Base-by-base conservation (phyloP, 352 stramenopile species). In the Pythium dissimile region DNA sequence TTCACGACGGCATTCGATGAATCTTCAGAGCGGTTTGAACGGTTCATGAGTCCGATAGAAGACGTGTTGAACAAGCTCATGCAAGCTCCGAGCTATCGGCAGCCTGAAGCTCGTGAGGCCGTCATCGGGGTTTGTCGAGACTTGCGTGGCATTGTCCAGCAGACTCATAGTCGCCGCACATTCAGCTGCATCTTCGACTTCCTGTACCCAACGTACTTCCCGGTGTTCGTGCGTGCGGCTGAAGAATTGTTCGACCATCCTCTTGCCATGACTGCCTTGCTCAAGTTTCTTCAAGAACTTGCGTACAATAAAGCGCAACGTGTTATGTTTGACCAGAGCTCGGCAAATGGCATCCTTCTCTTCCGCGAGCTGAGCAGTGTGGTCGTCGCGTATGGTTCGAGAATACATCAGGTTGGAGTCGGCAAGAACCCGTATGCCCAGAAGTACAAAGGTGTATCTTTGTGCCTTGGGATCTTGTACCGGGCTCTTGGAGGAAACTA, bases 151-250 rank as follows among this genome's bases (percentile, higher is more conserved):
- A 95, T 99, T 47, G 85, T 97, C n/a, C 82, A 95, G 46, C 96
- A 97, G 59, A 94, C 97, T 13, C 94, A 98, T 84, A 99, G 98
- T 67, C 87, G 93, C 28, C 81, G 88, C 51, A 98, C 96, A 16
- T 99, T 98, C 76, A 93, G 86, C 66, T 92, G 94, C 67, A 92
- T 99, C 45, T 99, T 99, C 77, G 97, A 99, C 31, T 80, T 97
- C n/a, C 66, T 99, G 39, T 98, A 99, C 73, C 97, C 97, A 6
- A 84, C 86, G 3, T 97, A 99, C 72, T 96, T 99, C 56, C 87
- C 94, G 8, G 80, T 99, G 16, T 96, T 99, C 48, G 81, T 96
- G 11, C 91, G 94, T 37, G 93, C 97, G 48, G 90, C 92, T 8
- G 94, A 99, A 52, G 84, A 97, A 34, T 95, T 97, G 80, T 97